phyloP scores from a whole-genome alignment of 192 early-diverging fungal species.

The Coemansia sp. region DNA sequence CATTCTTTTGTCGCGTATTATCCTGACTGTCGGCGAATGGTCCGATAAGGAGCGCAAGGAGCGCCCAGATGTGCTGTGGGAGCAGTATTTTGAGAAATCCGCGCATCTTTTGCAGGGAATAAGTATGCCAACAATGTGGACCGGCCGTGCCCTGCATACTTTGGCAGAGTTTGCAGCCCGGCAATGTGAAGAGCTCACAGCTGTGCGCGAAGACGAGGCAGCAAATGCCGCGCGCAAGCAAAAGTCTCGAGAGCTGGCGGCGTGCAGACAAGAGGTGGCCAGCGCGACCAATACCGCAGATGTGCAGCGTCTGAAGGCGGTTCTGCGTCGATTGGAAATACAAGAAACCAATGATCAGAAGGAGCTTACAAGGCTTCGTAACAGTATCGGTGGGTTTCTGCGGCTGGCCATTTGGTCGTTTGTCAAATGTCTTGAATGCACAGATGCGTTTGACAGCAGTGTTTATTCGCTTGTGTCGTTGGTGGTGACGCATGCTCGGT shows the following conservation, averaged over 20 bases:
- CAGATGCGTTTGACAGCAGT: conserved; percentile 38
- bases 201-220: conserved; percentile 33
- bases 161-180: conserved; percentile 49
- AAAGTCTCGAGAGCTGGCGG: conserved; percentile 41
- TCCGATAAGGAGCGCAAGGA: conserved; percentile 44
- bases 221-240: conserved; percentile 43
- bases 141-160: conserved; percentile 45
- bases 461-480: conserved; percentile 47
- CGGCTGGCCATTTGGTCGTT: conserved; percentile 45
- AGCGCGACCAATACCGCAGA: conserved; percentile 15
- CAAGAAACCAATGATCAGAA: conserved; percentile 41
- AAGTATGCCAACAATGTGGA: conserved; percentile 37
- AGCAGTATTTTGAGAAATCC: conserved; percentile 47
- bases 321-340: conserved; percentile 35
- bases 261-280: conserved; percentile 31
- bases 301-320: conserved; percentile 18
- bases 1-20: conserved; percentile 40
- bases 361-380: conserved; percentile 29
- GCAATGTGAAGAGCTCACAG: conserved; percentile 45
- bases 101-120: conserved; percentile 33
- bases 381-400: conserved; percentile 40
- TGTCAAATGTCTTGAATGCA: conserved; percentile 39
- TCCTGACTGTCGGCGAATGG: conserved; percentile 49
- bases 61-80: conserved; percentile 47
- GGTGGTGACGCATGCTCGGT: conserved; percentile 40